A percentile compares a stretch with the other conserved stretches of the same genome.
Conservation (phyloP, 805 yeast genomes). For the Sugiyamaella boreocaroliniensis region DNA sequence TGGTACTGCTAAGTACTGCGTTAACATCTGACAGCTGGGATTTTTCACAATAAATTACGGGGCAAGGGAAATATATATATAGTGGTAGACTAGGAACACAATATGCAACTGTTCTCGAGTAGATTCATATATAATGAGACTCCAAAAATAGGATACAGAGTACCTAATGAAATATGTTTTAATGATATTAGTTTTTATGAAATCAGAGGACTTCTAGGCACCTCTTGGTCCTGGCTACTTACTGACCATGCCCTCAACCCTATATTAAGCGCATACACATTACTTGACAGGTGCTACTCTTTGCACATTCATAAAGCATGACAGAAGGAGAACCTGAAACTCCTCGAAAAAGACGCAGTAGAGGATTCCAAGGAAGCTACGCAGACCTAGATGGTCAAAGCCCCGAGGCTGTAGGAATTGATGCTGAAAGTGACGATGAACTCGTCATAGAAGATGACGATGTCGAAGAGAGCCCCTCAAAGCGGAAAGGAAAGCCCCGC, state of each 20-base stretch:
- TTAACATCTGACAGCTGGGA: neutral
- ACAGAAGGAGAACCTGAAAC: neutral
- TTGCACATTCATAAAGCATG: neutral
- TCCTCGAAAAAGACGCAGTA: slow-evolving; percentile 7
- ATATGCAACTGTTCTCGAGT: too few species aligned
- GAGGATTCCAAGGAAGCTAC: slow-evolving; percentile 12
- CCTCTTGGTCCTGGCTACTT: too few species aligned
- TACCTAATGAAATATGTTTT: too few species aligned
- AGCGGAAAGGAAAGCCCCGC: neutral
- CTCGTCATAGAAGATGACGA: neutral
- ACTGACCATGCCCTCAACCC: too few species aligned
- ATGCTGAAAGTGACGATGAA: slow-evolving; percentile 1
- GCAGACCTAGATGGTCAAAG: slow-evolving; percentile 3
- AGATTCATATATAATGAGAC: too few species aligned
- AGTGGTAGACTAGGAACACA: too few species aligned
- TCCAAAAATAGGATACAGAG: too few species aligned
- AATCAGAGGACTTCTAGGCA: too few species aligned
- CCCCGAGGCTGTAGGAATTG: neutral
- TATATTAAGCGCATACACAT: too few species aligned
- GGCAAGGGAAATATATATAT: neutral
- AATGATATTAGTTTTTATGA: too few species aligned
- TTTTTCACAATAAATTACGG: neutral
- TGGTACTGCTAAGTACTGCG: neutral
- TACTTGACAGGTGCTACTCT: too few species aligned
- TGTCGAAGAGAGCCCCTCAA: neutral